A percentile compares a stretch with the other conserved stretches of the same genome.
phyloP scores from a whole-genome alignment of 306 rosid genomes.

The Glycine soja region DNA sequence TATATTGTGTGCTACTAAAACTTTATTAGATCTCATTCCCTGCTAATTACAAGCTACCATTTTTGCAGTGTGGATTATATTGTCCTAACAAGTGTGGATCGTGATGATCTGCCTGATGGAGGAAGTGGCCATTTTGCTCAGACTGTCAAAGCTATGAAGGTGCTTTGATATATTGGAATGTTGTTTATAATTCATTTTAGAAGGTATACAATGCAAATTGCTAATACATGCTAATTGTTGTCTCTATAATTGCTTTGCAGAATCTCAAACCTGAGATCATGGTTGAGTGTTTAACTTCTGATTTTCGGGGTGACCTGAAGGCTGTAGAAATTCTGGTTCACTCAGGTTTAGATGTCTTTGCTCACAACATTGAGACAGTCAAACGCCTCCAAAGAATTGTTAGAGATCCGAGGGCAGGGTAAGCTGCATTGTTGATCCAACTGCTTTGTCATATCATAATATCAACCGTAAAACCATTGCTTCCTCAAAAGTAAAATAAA shows the following conservation, averaged over 20 bases:
- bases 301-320: constrained; percentile 86
- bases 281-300: constrained; percentile 98
- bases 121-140: constrained; percentile 97
- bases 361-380: constrained; percentile 95
- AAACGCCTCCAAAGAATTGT: constrained; percentile 95
- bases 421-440: constrained; percentile 43
- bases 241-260: constrained; percentile 54
- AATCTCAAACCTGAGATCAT: constrained; percentile 85
- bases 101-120: constrained; percentile 98
- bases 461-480: constrained; percentile 11
- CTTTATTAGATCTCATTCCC: not conserved
- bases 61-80: constrained; percentile 79
- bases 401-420: constrained; percentile 99
- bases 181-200: constrained; percentile 33
- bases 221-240: not conserved
- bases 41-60: constrained; percentile 23
- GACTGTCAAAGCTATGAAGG: constrained; percentile 95
- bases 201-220: not conserved
- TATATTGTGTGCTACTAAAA: not conserved
- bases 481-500: not conserved
- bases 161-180: constrained; percentile 35
- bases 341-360: constrained; percentile 96
- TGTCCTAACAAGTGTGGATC: constrained; percentile 93
- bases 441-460: constrained; percentile 16
- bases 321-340: constrained; percentile 78